phyloP scores from a whole-genome alignment of 2,329 filamentous ascomycete genomes.

The Aspergillus sp. region DNA sequence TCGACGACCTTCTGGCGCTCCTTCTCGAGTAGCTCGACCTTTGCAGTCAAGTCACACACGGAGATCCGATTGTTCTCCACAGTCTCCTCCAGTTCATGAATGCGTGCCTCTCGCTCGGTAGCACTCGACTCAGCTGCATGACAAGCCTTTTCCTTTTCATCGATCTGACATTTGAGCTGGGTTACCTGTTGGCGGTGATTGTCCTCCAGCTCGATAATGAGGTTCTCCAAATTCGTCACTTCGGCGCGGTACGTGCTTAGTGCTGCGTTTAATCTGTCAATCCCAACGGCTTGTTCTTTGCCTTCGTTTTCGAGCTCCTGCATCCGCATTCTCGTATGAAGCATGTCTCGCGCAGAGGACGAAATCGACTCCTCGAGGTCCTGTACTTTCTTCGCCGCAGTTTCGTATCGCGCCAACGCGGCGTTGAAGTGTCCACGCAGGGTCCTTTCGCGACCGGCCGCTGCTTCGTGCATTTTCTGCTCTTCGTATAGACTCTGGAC shows the following conservation, averaged over 20 bases:
- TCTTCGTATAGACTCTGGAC: constrained; percentile 34
- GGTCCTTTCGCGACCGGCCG: constrained; percentile 37
- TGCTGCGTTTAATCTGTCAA: constrained; percentile 40
- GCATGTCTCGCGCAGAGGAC: constrained; percentile 44
- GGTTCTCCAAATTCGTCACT: constrained; percentile 40
- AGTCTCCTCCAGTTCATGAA: constrained; percentile 35
- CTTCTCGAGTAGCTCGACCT: constrained; percentile 33
- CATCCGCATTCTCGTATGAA: constrained; percentile 42
- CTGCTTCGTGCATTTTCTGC: constrained; percentile 28
- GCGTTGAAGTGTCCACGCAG: constrained; percentile 45
- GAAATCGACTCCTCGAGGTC: constrained; percentile 39
- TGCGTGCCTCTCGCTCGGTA: constrained; percentile 31
- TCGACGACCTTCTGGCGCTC: constrained; percentile 25
- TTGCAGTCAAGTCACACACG: constrained; percentile 31
- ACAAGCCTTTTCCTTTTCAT: constrained; percentile 30
- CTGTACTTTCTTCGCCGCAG: constrained; percentile 33
- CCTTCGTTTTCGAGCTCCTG: constrained; percentile 42
- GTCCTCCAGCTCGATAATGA: constrained; percentile 41
- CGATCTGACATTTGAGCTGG: constrained; percentile 33
- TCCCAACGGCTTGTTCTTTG: constrained; percentile 40
- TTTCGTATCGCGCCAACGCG: constrained; percentile 37
- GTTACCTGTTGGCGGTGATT: constrained; percentile 29
- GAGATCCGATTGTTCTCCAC: constrained; percentile 34
- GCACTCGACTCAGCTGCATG: constrained; percentile 34
- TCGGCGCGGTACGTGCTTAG: constrained; percentile 45